Evolutionary conservation across 495 filamentous ascomycete genomes (phyloP), one percentile per base, ranked within the genome.

Genomic region (Schizothecium vesticola): DNA sequence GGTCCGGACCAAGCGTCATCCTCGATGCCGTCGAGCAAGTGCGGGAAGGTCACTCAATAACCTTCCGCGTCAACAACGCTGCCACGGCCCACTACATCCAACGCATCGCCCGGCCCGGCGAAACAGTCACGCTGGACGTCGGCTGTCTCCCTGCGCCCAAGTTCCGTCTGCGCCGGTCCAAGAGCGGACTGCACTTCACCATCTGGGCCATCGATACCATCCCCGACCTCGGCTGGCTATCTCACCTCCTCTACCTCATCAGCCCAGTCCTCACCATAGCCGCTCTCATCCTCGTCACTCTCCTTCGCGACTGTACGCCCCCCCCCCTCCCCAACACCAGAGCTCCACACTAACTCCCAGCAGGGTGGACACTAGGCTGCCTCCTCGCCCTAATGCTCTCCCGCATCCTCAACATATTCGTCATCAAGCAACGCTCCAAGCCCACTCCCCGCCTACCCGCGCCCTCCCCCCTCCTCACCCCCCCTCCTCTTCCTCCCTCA

Each of bases 341-440:
- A 23, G 6, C n/a, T 3, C 61, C 28, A 11, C 21, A 29, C 62
- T 64, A 25, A 64, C 36, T 9, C 31, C 36, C 29, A 51, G 9
- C 25, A 80, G 78, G 80, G 80, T 87, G 86, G 85, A 80, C 79
- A 9, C 63, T 87, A 5, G 74, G 71, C 36, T 73, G 77, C 3
- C 66, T 88, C 9, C 29, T 78, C 7, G 78, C 77, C 1, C 78
- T 87, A 23, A 85, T 87, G 70, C 56, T 83, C 60, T 80, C 82
- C 43, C 85, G 87, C n/a, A 51, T 87, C 6, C 70, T 83, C 55
- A 89, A 89, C 69, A 80, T 85, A 62, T 77, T 79, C 70, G 77
- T 87, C 56, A 83, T 88, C 65, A 84, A 84, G 66, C 78, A 80
- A 28, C 83, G 85, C 25, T 67, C 75, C 10, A 71, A 73, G 24